Conservation (phyloP, 495 filamentous ascomycete species). For the Daldinia caldariorum region DNA sequence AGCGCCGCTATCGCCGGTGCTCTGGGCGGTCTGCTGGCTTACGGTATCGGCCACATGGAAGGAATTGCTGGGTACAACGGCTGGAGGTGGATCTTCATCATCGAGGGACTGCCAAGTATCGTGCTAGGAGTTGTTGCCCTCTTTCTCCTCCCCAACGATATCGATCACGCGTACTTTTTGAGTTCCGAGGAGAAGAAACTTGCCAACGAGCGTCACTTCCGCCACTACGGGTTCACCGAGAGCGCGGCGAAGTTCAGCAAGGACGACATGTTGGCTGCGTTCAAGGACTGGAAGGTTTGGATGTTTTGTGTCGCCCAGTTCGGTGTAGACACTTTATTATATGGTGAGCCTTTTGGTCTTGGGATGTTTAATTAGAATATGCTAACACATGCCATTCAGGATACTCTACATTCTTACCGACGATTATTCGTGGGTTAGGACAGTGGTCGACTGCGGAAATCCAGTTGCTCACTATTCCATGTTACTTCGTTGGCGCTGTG, state of each 20-base stretch:
- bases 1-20: conserved; percentile 79
- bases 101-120: conserved; percentile 77
- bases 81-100: conserved; percentile 74
- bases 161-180: conserved; percentile 70
- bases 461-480: conserved; percentile 82
- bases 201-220: conserved; percentile 54
- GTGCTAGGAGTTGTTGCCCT: conserved; percentile 68
- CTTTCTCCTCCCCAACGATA: conserved; percentile 72
- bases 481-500: conserved; percentile 74
- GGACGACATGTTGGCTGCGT: conserved; percentile 58
- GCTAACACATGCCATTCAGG: conserved; percentile 46
- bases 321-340: conserved; percentile 76
- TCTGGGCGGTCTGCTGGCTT: conserved; percentile 78
- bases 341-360: conserved; percentile 55
- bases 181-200: conserved; percentile 67
- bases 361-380: not conserved
- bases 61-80: conserved; percentile 68
- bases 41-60: conserved; percentile 76
- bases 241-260: conserved; percentile 68
- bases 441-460: conserved; percentile 68
- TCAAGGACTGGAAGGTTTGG: conserved; percentile 72
- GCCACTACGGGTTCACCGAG: conserved; percentile 67
- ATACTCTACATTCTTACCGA: conserved; percentile 80
- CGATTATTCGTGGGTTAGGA: conserved; percentile 76
- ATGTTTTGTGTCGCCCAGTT: conserved; percentile 74